phyloP scores from a whole-genome alignment of 164 flowering plant species.

The Platanus orientalis region DNA sequence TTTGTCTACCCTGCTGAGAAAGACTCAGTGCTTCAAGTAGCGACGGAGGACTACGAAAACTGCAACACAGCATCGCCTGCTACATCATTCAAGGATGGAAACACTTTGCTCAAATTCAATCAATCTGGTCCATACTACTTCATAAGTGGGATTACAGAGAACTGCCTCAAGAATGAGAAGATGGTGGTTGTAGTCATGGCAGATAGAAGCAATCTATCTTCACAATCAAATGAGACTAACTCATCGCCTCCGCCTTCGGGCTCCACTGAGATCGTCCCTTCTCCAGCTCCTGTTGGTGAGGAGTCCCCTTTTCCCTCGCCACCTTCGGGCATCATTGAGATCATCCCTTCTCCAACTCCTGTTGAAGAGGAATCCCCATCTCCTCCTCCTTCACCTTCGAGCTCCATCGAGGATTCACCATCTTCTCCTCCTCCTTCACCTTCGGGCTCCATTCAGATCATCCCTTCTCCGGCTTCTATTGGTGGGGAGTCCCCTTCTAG shows the following conservation, averaged over 20 bases:
- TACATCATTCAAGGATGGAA: slow-evolving; percentile 50
- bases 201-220: slow-evolving; percentile 38
- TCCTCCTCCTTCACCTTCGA: slow-evolving; percentile 19
- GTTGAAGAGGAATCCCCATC: no score
- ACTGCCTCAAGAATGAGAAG: slow-evolving; percentile 76
- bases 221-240: slow-evolving; percentile 14
- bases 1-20: slow-evolving; percentile 47
- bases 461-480: slow-evolving; percentile 46
- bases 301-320: slow-evolving; percentile 21
- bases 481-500: slow-evolving; percentile 32
- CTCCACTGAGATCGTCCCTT: slow-evolving; percentile 20
- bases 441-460: slow-evolving; percentile 10
- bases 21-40: slow-evolving; percentile 74
- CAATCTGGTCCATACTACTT: slow-evolving; percentile 75
- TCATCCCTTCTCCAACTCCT: no score
- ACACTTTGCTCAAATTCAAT: slow-evolving; percentile 48
- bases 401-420: no score
- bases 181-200: slow-evolving; percentile 64
- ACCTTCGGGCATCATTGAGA: no score
- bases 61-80: slow-evolving; percentile 57
- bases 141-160: slow-evolving; percentile 70
- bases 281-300: slow-evolving; percentile 44
- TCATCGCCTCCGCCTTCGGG: slow-evolving; percentile 26
- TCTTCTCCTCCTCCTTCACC: no score
- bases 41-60: slow-evolving; percentile 41